Evolutionary conservation across 2,329 filamentous ascomycete genomes (phyloP).

Genomic region (Neoscytalidium dimidiatum): DNA sequence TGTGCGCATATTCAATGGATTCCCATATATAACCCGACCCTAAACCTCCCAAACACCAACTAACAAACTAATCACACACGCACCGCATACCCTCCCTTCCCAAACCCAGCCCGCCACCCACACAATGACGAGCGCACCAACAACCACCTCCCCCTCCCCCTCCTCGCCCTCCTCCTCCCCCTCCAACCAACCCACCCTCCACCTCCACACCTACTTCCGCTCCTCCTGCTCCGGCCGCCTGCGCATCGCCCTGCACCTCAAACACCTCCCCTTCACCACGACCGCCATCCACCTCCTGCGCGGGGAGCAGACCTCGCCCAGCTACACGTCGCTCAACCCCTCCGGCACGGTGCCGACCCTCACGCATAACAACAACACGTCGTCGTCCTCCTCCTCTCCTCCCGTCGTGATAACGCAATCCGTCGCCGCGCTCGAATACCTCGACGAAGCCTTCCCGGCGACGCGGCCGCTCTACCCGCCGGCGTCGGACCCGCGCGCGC

Average conservation of each 20-base stretch:
- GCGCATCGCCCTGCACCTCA: constrained; percentile 50
- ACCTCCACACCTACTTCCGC: constrained; percentile 62
- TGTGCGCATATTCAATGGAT: too few species aligned
- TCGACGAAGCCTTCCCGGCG: constrained; percentile 57
- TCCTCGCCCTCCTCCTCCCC: neutral
- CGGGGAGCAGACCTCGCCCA: constrained; percentile 49
- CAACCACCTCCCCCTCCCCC: neutral
- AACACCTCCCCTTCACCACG: constrained; percentile 52
- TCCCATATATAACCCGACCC: too few species aligned
- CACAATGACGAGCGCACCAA: neutral
- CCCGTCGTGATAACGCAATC: constrained; percentile 50
- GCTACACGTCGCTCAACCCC: constrained; percentile 54
- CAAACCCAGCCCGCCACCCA: neutral
- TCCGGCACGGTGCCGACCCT: constrained; percentile 40
- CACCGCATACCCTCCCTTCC: neutral
- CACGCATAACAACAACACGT: constrained; percentile 33
- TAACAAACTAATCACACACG: too few species aligned
- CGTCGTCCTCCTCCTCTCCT: constrained; percentile 20
- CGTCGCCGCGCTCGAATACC: constrained; percentile 62
- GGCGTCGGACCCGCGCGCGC: constrained; percentile 36
- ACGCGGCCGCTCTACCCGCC: constrained; percentile 50
- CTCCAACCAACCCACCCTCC: constrained; percentile 21
- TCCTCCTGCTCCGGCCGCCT: constrained; percentile 65
- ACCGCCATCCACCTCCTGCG: constrained; percentile 57
- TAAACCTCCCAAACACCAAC: too few species aligned